Evolutionary conservation across 1,284 basidiomycete species (phyloP), one percentile per base, ranked within the genome.

Genomic region (Coniferiporia sulphurascens): DNA sequence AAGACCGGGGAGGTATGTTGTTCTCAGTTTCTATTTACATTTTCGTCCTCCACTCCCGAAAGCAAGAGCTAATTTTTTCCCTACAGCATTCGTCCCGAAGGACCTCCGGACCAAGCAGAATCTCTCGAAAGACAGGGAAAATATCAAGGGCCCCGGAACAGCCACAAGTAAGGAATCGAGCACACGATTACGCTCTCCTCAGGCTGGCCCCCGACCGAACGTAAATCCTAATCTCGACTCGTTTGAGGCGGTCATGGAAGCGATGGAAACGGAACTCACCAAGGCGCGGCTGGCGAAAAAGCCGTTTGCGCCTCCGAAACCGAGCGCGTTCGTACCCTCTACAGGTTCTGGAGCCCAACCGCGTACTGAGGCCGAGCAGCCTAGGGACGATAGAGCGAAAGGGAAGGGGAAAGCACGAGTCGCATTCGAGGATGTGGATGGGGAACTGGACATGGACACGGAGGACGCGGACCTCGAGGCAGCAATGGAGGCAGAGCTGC

Each of bases 181-280:
- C 34, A n/a, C 44, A 15, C 49, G 35, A 15, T 51, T 53, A 3
- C 59, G 55, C 8, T 5, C 38, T 17, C 74, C 36, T 48, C 59
- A 55, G 41, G 34, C 45, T 22, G 75, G 71, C 1, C 71, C 74
- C 27, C 72, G 72, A 38, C 74, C 76, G 7, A 76, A 76, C 53
- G 70, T 73, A 8, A 84, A 93, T 68, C 80, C 84, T 4, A 83
- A 86, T 53, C 77, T 98, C n/a, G 82, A 94, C 69, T 92, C 91
- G 0, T 98, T 98, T 65, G 95, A 98, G 68, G 83, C 87, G 6
- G 89, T 98, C 44, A 98, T 98, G 95, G 82, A 85, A 67, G 93
- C 93, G 1, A 93, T 98, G 89, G 95, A 98, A 66, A 81, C 77
- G 17, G 91, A 95, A 66, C 78, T 97, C 13, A 76, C 76, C 19